Conservation (phyloP, 2,329 filamentous ascomycete species). For the Drechslerella coelobrocha region DNA sequence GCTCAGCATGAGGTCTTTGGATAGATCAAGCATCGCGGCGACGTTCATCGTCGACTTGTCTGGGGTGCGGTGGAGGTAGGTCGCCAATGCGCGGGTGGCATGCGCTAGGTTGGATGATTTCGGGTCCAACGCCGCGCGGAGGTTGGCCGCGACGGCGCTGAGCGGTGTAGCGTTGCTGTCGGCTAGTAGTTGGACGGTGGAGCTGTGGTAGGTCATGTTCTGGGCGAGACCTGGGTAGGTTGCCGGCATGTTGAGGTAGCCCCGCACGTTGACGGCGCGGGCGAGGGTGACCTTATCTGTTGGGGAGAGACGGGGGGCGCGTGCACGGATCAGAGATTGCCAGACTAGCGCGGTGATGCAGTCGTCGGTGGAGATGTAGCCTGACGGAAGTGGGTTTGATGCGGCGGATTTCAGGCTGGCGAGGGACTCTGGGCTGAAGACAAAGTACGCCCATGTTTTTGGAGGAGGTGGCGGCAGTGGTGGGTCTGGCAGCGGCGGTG, state of each 20-base stretch:
- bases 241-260: slow-evolving; percentile 59
- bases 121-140: slow-evolving; percentile 60
- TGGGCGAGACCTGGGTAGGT: slow-evolving; percentile 63
- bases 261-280: slow-evolving; percentile 63
- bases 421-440: slow-evolving; percentile 59
- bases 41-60: slow-evolving; percentile 59
- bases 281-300: slow-evolving; percentile 57
- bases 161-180: slow-evolving; percentile 53
- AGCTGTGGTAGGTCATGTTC: slow-evolving; percentile 61
- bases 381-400: slow-evolving; percentile 51
- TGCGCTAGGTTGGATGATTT: slow-evolving; percentile 57
- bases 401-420: slow-evolving; percentile 60
- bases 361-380: slow-evolving; percentile 65
- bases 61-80: slow-evolving; percentile 56
- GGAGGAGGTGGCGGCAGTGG: slow-evolving; percentile 31
- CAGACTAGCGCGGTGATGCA: slow-evolving; percentile 64
- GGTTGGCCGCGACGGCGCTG: slow-evolving; percentile 57
- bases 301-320: slow-evolving; percentile 57
- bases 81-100: slow-evolving; percentile 60
- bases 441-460: slow-evolving; percentile 61
- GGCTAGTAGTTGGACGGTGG: slow-evolving; percentile 55
- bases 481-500: slow-evolving; percentile 37
- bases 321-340: slow-evolving; percentile 60
- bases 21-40: slow-evolving; percentile 57
- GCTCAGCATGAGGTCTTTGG: slow-evolving; percentile 63